A percentile compares a stretch with the other conserved stretches of the same genome.
phyloP scores from a whole-genome alignment of 768 basidiomycete genomes.

The Kwoniella newhampshirensis region DNA sequence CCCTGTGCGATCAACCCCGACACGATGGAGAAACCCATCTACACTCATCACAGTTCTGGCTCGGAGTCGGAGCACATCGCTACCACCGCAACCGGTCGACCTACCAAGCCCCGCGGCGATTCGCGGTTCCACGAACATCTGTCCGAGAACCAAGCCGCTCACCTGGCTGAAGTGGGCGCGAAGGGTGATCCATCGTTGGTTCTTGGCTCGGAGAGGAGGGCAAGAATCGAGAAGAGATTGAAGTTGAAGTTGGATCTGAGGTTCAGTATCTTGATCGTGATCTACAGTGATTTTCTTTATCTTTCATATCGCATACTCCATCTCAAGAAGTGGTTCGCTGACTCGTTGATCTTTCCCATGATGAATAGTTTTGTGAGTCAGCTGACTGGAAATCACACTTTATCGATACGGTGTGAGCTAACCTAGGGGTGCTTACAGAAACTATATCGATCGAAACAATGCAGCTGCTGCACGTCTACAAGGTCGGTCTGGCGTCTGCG shows the following conservation, averaged over 20 bases:
- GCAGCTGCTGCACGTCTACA: slow-evolving; percentile 32
- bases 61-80: slow-evolving; percentile 1
- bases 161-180: slow-evolving; percentile 13
- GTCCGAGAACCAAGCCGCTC: slow-evolving; percentile 18
- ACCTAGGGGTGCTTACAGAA: slow-evolving; percentile 4
- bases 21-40: slow-evolving; percentile 11
- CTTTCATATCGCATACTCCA: not conserved
- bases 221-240: slow-evolving; percentile 47
- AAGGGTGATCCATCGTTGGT: slow-evolving; percentile 12
- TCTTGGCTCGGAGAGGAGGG: slow-evolving; percentile 24
- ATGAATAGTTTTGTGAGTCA: slow-evolving; percentile 18
- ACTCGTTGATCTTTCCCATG: not conserved
- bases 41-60: slow-evolving; percentile 3
- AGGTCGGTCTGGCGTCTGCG: not conserved
- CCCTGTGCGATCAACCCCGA: too few species aligned
- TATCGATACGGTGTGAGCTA: too few species aligned
- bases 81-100: slow-evolving; percentile 1
- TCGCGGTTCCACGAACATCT: slow-evolving; percentile 20
- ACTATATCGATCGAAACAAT: slow-evolving; percentile 44
- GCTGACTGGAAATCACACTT: too few species aligned
- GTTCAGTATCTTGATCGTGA: slow-evolving; percentile 46
- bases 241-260: slow-evolving; percentile 51
- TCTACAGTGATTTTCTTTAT: slow-evolving; percentile 34
- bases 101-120: slow-evolving; percentile 25
- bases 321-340: not conserved